Evolutionary conservation across 225 moss, liverwort and hornwort species (phyloP).

Genomic region (Bryum argenteum): DNA sequence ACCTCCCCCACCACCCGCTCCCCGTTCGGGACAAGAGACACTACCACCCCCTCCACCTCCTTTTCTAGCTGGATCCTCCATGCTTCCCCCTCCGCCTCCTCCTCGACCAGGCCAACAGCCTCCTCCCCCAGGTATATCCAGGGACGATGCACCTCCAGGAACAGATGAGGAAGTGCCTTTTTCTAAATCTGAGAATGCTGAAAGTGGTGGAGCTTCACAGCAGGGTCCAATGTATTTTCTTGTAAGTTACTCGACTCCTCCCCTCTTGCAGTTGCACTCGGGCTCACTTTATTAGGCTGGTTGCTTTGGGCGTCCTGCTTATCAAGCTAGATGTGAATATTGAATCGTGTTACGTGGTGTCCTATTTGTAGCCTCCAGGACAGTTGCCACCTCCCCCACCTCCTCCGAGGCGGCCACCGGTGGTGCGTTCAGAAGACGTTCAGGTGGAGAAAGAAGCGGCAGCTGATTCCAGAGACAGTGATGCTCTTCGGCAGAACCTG

Average conservation of each 20-base stretch:
- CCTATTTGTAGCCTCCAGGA: constrained; percentile 54
- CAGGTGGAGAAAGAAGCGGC: constrained; percentile 39
- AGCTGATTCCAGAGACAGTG: constrained; percentile 43
- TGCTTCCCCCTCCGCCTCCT: constrained; percentile 65
- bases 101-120: constrained; percentile 73
- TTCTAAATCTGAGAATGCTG: constrained; percentile 43
- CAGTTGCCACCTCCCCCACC: constrained; percentile 68
- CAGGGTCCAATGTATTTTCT: constrained; percentile 45
- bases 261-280: constrained; percentile 1
- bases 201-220: constrained; percentile 38
- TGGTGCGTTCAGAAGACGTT: constrained; percentile 46
- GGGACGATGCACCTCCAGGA: constrained; percentile 66
- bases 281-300: neutral
- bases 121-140: constrained; percentile 74
- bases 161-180: constrained; percentile 51
- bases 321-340: constrained; percentile 10
- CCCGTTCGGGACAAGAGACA: constrained; percentile 47
- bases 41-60: constrained; percentile 59
- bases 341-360: constrained; percentile 16
- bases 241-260: constrained; percentile 34
- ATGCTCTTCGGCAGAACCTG: constrained; percentile 50
- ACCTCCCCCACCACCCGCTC: constrained; percentile 83
- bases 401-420: constrained; percentile 53
- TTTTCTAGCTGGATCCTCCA: constrained; percentile 63
- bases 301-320: neutral